Evolutionary conservation across 306 rosid species (phyloP).

Genomic region (Quercus suber): DNA sequence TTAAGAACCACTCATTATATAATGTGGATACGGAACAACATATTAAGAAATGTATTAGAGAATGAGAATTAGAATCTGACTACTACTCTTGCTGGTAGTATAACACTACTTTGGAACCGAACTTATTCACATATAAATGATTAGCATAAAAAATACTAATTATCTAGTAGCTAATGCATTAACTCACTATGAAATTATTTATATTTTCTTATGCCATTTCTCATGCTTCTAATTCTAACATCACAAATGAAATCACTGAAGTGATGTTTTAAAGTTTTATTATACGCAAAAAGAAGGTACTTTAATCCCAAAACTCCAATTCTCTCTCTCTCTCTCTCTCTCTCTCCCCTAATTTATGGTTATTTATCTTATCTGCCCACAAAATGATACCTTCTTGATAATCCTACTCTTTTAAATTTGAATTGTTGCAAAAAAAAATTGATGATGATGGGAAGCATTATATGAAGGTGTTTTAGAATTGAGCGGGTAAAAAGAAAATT

Average conservation of each 20-base stretch:
- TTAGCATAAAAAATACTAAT: constrained; percentile 13
- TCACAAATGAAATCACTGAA: neutral
- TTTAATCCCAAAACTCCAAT: neutral
- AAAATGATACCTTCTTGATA: too few relatives aligned
- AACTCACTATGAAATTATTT: neutral
- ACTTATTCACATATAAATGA: constrained; percentile 43
- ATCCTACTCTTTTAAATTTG: too few relatives aligned
- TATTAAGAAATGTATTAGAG: constrained; percentile 7
- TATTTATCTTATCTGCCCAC: too few relatives aligned
- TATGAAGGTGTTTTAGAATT: too few relatives aligned
- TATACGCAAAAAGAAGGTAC: neutral
- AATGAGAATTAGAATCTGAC: constrained; percentile 44
- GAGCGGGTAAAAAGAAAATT: too few relatives aligned
- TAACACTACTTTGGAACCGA: constrained; percentile 42
- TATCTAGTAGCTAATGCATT: neutral
- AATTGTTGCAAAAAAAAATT: too few relatives aligned
- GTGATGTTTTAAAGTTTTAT: neutral
- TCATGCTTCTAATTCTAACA: neutral
- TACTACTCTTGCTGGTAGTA: constrained; percentile 8
- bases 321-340: neutral
- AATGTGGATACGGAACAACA: constrained; percentile 21
- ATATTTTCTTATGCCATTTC: neutral
- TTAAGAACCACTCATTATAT: constrained; percentile 14
- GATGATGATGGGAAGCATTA: too few relatives aligned
- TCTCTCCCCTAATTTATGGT: neutral